These are phyloP conservation scores for Phytopythium delawarense DNA, from an alignment of 352 stramenopile genomes.

Conservation along the genomic window DNA sequence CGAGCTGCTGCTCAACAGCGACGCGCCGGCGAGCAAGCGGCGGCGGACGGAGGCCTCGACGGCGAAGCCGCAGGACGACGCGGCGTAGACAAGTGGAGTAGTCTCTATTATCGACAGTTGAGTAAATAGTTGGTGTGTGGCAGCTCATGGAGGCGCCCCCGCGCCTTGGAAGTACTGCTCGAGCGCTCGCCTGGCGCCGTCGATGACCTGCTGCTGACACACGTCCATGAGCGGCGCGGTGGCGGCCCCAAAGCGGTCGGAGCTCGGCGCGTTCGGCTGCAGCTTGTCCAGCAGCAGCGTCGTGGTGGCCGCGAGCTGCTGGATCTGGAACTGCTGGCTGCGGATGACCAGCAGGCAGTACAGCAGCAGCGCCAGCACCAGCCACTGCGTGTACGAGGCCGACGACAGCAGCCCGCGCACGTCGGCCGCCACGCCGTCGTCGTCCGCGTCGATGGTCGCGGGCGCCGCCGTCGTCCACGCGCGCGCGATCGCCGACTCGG, in stretches of 20 bases:
- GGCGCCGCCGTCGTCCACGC: constrained; percentile 2
- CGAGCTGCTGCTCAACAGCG: neutral
- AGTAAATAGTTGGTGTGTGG: neutral
- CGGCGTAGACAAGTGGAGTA: neutral
- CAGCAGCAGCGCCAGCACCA: constrained; percentile 27
- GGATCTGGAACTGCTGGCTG: constrained; percentile 36
- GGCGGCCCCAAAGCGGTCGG: constrained; percentile 9
- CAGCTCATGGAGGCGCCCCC: neutral
- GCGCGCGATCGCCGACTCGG: constrained; percentile 4
- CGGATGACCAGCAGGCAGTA: constrained; percentile 37
- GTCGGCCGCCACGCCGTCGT: constrained; percentile 1
- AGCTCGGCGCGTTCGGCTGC: constrained; percentile 7
- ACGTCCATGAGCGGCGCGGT: constrained; percentile 22
- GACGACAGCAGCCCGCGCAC: constrained; percentile 7
- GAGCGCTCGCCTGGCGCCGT: constrained; percentile 20
- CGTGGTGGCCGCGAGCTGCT: constrained; percentile 34
- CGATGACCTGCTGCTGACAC: constrained; percentile 19
- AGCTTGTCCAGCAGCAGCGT: constrained; percentile 32
- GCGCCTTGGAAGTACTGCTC: constrained; percentile 21
- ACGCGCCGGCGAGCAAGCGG: neutral
- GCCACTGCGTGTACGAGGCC: constrained; percentile 21
- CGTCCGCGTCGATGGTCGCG: neutral
- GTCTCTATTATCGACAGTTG: neutral
- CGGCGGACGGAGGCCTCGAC: neutral
- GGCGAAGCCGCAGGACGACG: too few species aligned